Base-by-base conservation (phyloP, 495 filamentous ascomycete genomes). In the Astrothelium macrocarpum region DNA sequence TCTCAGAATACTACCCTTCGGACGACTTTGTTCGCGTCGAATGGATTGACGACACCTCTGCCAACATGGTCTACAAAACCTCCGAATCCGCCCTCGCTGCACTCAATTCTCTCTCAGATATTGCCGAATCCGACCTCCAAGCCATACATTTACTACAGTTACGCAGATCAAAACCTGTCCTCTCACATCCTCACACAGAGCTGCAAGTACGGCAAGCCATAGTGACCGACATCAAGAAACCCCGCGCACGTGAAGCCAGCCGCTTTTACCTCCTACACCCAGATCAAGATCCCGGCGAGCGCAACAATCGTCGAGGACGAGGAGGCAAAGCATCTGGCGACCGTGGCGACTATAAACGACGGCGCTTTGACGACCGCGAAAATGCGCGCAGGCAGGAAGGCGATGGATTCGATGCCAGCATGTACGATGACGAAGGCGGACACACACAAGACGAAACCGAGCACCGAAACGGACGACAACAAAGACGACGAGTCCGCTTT, bases 21-120 rank as follows among this genome's bases (percentile, higher is more conserved):
- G 76, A 81, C 16, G 67, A 71, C 5, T 81, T 87, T 32, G 71
- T 77, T 26, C 81, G 83, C 23, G 77, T 97, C 67, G 90, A 97
- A 75, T 98, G 94, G 94, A 92, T 98, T 65, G 88, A 98, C 69
- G 94, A 98, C 72, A 87, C 83, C 20, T 94, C 91, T 0, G 90
- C 90, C 64, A 97, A 96, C 67, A 72, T 96, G 34, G 71, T 93
- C 49, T 98, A 91, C 78, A 78, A 80, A 31, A 82, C 79, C 28
- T 75, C 87, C 23, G 84, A 86, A n/a, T 71, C 80, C n/a, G 93
- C 92, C 0, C 68, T 80, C 1, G 78, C 84, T 59, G 93, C 91
- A 16, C 81, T 98, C n/a, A 70, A 77, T 46, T 82, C 85, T 4
- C 80, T 97, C 56, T 73, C 80, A 11, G 66, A 71, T 31, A 70